Percentiles rank a stretch among this genome's conserved stretches.
phyloP scores from a whole-genome alignment of 2,329 filamentous ascomycete genomes.

The Fusarium citri region DNA sequence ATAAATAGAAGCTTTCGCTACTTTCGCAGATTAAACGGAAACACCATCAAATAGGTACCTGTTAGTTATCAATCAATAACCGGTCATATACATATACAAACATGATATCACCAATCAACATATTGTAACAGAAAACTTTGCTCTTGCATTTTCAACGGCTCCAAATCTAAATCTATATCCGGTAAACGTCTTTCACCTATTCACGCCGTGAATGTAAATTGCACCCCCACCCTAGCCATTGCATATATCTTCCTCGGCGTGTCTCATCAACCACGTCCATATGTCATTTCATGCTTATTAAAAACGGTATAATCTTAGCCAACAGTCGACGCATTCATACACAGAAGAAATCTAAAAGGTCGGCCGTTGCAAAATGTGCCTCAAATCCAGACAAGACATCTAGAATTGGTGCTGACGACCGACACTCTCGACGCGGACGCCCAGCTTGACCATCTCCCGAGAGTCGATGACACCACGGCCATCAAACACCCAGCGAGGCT shows the following conservation, averaged over 20 bases:
- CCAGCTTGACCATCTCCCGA: slow-evolving; percentile 61
- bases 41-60: background rate
- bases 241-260: slow-evolving; percentile 36
- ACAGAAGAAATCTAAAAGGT: slow-evolving; percentile 43
- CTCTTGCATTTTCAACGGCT: slow-evolving; percentile 38
- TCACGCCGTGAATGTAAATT: slow-evolving; percentile 38
- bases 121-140: slow-evolving; percentile 33
- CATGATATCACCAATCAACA: background rate
- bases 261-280: slow-evolving; percentile 45
- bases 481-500: slow-evolving; percentile 68
- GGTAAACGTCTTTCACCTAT: slow-evolving; percentile 28
- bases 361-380: slow-evolving; percentile 33
- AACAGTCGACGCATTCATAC: slow-evolving; percentile 45
- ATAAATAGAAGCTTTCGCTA: background rate
- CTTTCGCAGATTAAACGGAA: background rate
- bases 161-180: slow-evolving; percentile 47
- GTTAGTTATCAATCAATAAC: background rate
- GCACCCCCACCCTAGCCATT: slow-evolving; percentile 27
- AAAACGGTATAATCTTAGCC: slow-evolving; percentile 47
- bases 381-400: slow-evolving; percentile 14
- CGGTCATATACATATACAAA: background rate
- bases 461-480: slow-evolving; percentile 66
- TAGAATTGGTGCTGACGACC: slow-evolving; percentile 61
- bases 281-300: slow-evolving; percentile 50
- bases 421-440: slow-evolving; percentile 64